phyloP scores from a whole-genome alignment of 2,329 filamentous ascomycete genomes.

The Nannizziopsis arthrosporioides region DNA sequence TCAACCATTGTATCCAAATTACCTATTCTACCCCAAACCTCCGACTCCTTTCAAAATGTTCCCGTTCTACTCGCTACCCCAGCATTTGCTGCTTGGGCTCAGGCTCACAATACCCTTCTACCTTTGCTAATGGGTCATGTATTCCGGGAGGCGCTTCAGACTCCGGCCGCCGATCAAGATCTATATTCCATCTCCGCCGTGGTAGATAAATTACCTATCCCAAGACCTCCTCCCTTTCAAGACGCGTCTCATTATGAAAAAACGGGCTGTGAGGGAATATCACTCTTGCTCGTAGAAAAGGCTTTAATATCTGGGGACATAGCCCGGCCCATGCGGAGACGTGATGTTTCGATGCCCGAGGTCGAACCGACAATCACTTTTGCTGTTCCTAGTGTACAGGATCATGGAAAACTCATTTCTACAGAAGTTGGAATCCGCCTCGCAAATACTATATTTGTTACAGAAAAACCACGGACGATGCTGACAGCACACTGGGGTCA shows the following conservation, averaged over 20 bases:
- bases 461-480: constrained; percentile 32
- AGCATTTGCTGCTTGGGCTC: constrained; percentile 29
- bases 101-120: constrained; percentile 24
- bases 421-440: constrained; percentile 31
- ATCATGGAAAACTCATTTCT: constrained; percentile 10
- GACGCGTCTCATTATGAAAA: not conserved
- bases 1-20: constrained; percentile 23
- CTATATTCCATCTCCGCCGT: constrained; percentile 27
- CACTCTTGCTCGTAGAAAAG: constrained; percentile 22
- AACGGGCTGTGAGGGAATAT: constrained; percentile 26
- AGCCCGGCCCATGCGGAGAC: constrained; percentile 20
- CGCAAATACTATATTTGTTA: constrained; percentile 33
- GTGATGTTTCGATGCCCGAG: constrained; percentile 24
- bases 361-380: constrained; percentile 23
- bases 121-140: constrained; percentile 22
- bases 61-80: constrained; percentile 30
- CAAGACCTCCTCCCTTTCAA: not conserved
- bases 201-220: constrained; percentile 28
- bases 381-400: constrained; percentile 16
- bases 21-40: constrained; percentile 15
- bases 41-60: constrained; percentile 16
- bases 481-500: constrained; percentile 28
- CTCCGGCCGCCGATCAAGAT: constrained; percentile 3
- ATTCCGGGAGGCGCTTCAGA: constrained; percentile 15
- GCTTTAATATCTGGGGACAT: constrained; percentile 24